Evolutionary conservation across 768 basidiomycete genomes (phyloP), one percentile per base, ranked within the genome.

Genomic region (Rhizopogon vinicolor): DNA sequence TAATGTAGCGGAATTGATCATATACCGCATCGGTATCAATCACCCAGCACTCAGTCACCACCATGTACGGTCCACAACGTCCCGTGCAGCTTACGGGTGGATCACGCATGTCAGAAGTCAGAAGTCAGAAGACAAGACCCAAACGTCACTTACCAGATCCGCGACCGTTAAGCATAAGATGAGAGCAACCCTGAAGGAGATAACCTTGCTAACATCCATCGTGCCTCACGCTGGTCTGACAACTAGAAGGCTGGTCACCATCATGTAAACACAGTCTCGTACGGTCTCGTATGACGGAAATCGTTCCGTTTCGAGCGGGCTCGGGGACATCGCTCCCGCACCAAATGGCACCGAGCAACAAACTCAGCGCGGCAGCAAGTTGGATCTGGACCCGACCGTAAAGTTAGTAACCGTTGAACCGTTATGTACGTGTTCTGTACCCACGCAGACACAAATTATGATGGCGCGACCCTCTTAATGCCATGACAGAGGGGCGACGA

Each of bases 171-270:
- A 55, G 59, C 46, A 62, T 58, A 56, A 53, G 37, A 66, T 70
- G 60, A 61, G 55, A 54, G 43, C 60, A 70, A 52, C 67, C 67
- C 68, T 66, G 66, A 68, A 65, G 67, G 61, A 70, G 68, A 60
- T 68, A 69, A 62, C 64, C 52, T 18, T 42, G 10, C 33, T 55
- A 65, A 65, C 43, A 56, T 63, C 44, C 67, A 49, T 52, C 40
- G 41, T 25, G 35, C 41, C 54, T 67, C 55, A 59, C 63, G 55
- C 49, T 60, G 16, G 39, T 37, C n/a, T 43, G 33, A 25, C 28
- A 25, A 28, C 9, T 7, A 7, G 8, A 33, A 33, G 31, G 31
- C 31, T 33, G 31, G 31, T 33, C 8, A 9, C 12, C 35, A 37
- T 37, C 35, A 37, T 37, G 35, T 37, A 37, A 40, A 35, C 43